phyloP scores from a whole-genome alignment of 441 rosid species.

The Gossypium schwendimanii region DNA sequence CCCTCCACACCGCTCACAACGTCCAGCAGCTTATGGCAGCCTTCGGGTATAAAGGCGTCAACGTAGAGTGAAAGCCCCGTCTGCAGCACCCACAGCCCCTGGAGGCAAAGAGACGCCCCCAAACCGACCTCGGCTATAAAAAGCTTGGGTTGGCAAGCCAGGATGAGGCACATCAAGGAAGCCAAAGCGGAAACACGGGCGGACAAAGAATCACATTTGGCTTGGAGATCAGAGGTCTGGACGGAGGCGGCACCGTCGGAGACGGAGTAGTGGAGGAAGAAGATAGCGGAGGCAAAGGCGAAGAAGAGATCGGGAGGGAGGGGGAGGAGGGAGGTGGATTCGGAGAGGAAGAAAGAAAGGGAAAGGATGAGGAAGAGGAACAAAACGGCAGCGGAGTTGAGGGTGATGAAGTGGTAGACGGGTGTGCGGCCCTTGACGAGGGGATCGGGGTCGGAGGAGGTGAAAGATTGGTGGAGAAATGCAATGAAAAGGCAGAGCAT shows the following conservation, averaged over 20 bases:
- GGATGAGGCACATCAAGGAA: conserved; percentile 50
- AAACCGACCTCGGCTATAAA: conserved; percentile 67
- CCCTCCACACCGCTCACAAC: conserved; percentile 31
- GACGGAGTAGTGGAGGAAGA: conserved; percentile 65
- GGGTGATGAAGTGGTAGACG: conserved; percentile 79
- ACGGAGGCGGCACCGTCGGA: conserved; percentile 56
- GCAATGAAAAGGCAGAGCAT: conserved; percentile 59
- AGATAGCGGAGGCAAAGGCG: conserved; percentile 59
- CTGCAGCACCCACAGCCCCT: conserved; percentile 85
- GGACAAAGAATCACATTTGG: conserved; percentile 65
- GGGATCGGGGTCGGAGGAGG: conserved; percentile 69
- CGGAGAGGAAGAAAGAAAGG: conserved; percentile 49
- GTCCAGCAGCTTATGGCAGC: conserved; percentile 76
- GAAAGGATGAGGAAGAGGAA: conserved; percentile 74
- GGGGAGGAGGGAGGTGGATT: not conserved
- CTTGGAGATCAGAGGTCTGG: conserved; percentile 83
- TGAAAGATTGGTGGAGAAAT: conserved; percentile 56
- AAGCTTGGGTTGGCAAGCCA: conserved; percentile 57
- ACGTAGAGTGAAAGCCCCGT: conserved; percentile 84
- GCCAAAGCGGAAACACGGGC: conserved; percentile 54
- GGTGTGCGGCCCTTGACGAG: conserved; percentile 76
- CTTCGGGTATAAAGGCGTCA: conserved; percentile 86
- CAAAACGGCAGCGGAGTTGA: conserved; percentile 65
- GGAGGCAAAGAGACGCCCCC: conserved; percentile 61
- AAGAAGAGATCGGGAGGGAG: conserved; percentile 35